phyloP scores from a whole-genome alignment of 2,329 filamentous ascomycete genomes.

The Fusarium floridanum region DNA sequence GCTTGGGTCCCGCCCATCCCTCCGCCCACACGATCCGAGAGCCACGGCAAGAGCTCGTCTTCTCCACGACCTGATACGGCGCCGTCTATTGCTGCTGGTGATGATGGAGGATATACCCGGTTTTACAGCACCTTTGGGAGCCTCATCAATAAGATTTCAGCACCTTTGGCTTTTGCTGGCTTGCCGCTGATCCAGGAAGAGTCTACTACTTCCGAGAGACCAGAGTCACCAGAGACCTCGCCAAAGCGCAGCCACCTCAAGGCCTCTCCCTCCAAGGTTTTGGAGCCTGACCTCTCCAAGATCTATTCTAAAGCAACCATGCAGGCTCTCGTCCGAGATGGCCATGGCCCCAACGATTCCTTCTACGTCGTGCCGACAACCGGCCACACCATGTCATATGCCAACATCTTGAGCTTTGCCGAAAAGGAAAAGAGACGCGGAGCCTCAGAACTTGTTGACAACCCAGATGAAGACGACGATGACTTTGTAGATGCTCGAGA shows the following conservation, averaged over 20 bases:
- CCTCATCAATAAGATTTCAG: slow-evolving; percentile 88
- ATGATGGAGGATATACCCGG: slow-evolving; percentile 85
- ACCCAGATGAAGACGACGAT: slow-evolving; percentile 76
- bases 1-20: slow-evolving; percentile 63
- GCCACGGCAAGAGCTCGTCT: slow-evolving; percentile 40
- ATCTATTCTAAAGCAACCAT: slow-evolving; percentile 90
- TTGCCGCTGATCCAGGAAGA: slow-evolving; percentile 78
- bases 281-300: slow-evolving; percentile 78
- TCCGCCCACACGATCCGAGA: slow-evolving; percentile 42
- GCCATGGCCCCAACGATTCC: slow-evolving; percentile 75
- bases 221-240: slow-evolving; percentile 55
- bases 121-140: slow-evolving; percentile 95
- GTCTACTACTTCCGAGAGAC: slow-evolving; percentile 47
- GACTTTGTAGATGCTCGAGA: slow-evolving; percentile 92
- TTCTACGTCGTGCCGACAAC: slow-evolving; percentile 97
- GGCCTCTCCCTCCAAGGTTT: slow-evolving; percentile 46
- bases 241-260: slow-evolving; percentile 55
- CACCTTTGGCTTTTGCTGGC: slow-evolving; percentile 91
- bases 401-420: slow-evolving; percentile 82
- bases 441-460: slow-evolving; percentile 65
- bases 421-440: slow-evolving; percentile 75
- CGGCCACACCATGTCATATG: slow-evolving; percentile 92
- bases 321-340: slow-evolving; percentile 79
- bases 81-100: slow-evolving; percentile 39
- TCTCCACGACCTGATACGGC: slow-evolving; percentile 45